Conservation (phyloP, 192 early-diverging fungal species). For the Podila horticola region DNA sequence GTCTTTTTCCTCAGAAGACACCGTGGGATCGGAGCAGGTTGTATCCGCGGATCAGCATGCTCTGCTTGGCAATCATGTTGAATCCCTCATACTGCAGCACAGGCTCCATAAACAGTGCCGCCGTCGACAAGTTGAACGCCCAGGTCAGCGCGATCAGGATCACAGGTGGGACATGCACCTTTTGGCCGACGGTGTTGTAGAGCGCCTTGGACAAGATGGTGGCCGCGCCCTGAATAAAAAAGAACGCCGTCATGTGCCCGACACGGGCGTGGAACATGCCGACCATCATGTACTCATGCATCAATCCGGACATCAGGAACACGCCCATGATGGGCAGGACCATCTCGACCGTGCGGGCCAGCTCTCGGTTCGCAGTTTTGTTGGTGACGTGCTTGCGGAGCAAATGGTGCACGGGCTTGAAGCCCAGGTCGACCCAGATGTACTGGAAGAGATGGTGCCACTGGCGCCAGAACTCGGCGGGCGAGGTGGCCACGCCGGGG, state of each 20-base stretch:
- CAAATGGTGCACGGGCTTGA: slow-evolving; percentile 34
- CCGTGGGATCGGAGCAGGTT: slow-evolving; percentile 36
- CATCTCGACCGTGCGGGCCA: slow-evolving; percentile 12
- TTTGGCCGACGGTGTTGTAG: slow-evolving; percentile 21
- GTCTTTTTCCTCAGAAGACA: slow-evolving; percentile 17
- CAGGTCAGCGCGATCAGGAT: slow-evolving; percentile 41
- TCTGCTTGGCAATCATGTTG: slow-evolving; percentile 35
- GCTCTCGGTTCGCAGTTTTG: neutral
- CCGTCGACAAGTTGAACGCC: slow-evolving; percentile 34
- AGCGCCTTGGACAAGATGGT: slow-evolving; percentile 40
- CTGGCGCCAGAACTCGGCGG: slow-evolving; percentile 41
- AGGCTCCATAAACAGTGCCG: slow-evolving; percentile 37
- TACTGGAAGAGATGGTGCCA: slow-evolving; percentile 49
- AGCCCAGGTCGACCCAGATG: slow-evolving; percentile 45
- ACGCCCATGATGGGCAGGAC: slow-evolving; percentile 44
- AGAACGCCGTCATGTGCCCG: slow-evolving; percentile 37
- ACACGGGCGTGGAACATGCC: slow-evolving; percentile 28
- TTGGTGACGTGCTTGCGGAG: slow-evolving; percentile 29
- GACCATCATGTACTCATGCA: slow-evolving; percentile 44
- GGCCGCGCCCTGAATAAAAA: slow-evolving; percentile 36
- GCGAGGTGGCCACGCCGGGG: slow-evolving; percentile 46
- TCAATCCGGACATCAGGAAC: slow-evolving; percentile 49
- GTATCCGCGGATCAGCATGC: slow-evolving; percentile 24
- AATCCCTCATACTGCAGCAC: slow-evolving; percentile 30
- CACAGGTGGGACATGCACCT: slow-evolving; percentile 19